phyloP scores from a whole-genome alignment of 108 stramenopile genomes.

The Phaeodactylum tricornutum region DNA sequence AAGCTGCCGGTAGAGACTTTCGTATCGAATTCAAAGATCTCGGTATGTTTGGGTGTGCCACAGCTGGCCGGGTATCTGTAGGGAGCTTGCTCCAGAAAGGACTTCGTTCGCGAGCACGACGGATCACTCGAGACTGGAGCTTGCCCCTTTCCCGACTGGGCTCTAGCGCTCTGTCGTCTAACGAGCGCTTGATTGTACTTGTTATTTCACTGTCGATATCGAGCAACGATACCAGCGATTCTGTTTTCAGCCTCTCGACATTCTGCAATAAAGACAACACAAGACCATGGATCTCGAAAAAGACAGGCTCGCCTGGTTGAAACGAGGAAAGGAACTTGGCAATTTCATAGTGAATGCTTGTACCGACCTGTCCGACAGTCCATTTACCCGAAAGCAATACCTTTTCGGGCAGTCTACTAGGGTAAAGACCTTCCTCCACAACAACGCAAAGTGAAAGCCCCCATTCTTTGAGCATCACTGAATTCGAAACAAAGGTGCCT shows the following conservation, averaged over 20 bases:
- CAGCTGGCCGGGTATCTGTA: slow-evolving; percentile 43
- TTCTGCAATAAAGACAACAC: slow-evolving; percentile 3
- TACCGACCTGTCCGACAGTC: too few relatives aligned
- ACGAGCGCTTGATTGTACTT: neutral
- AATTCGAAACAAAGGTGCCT: too few relatives aligned
- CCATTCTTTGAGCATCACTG: too few relatives aligned
- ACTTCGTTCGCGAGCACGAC: slow-evolving; percentile 34
- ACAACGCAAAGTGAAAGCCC: too few relatives aligned
- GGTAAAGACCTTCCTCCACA: slow-evolving; percentile 10
- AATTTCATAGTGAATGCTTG: slow-evolving; percentile 31
- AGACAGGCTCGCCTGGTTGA: slow-evolving; percentile 41
- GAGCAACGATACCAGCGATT: slow-evolving; percentile 1
- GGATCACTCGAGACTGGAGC: neutral
- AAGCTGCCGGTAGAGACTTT: slow-evolving; percentile 58
- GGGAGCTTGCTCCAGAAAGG: slow-evolving; percentile 62
- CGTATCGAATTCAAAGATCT: slow-evolving; percentile 30
- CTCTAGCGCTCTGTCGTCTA: neutral
- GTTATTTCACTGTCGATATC: slow-evolving; percentile 1
- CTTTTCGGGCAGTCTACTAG: neutral
- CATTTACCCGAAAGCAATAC: neutral
- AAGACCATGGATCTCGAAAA: slow-evolving; percentile 60
- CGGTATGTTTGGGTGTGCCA: slow-evolving; percentile 39
- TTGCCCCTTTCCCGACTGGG: neutral
- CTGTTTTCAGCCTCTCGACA: neutral
- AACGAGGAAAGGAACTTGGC: slow-evolving; percentile 21